These are phyloP conservation scores for Pyricularia sp. DNA, from an alignment of 2,329 filamentous ascomycete genomes.

Conservation along the genomic window DNA sequence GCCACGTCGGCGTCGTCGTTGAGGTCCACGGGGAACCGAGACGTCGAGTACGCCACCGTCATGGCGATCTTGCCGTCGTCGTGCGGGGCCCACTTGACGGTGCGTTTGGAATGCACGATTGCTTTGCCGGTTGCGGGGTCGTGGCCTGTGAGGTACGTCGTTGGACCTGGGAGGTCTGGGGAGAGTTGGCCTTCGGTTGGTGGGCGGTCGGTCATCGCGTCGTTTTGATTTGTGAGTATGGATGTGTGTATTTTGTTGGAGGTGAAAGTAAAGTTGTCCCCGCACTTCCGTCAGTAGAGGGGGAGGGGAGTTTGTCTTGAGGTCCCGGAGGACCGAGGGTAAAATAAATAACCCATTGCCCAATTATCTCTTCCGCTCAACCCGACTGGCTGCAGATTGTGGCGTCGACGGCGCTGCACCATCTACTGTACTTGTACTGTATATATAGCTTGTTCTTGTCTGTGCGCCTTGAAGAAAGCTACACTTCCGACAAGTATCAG, in stretches of 20 bases:
- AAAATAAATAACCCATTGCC: too few species aligned
- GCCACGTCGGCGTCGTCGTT: constrained; percentile 10
- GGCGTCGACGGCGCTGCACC: background rate
- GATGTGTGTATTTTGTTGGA: background rate
- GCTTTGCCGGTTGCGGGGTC: constrained; percentile 7
- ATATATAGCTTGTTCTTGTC: background rate
- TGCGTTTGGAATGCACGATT: constrained; percentile 9
- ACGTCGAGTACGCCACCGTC: constrained; percentile 11
- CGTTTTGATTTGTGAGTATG: background rate
- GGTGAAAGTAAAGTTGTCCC: too few species aligned
- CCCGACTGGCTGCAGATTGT: background rate
- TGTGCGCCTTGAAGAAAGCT: background rate
- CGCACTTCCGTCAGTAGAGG: background rate
- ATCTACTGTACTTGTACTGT: background rate
- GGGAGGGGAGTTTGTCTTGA: background rate
- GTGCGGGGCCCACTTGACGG: constrained; percentile 7
- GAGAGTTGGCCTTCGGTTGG: constrained; percentile 5
- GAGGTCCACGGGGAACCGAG: constrained; percentile 9
- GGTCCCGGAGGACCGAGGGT: too few species aligned
- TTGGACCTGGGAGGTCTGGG: constrained; percentile 7
- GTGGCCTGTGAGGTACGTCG: constrained; percentile 10
- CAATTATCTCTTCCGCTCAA: background rate
- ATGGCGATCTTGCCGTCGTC: constrained; percentile 9
- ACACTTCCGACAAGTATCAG: background rate
- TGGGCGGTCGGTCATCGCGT: background rate